Base-by-base conservation (phyloP, 768 basidiomycete species). In the Boletellus ananas region DNA sequence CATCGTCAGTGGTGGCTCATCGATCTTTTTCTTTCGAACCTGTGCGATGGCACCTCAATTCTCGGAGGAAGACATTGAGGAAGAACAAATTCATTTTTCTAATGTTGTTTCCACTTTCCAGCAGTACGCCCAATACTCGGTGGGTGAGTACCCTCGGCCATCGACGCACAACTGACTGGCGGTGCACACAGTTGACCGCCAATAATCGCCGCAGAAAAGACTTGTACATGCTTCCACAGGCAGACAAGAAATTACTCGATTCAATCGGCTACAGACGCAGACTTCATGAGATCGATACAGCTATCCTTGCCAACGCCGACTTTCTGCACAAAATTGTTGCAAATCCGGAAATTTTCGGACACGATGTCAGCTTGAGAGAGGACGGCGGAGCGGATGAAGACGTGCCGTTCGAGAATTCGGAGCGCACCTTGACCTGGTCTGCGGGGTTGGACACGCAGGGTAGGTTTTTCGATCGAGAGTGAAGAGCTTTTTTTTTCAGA, bases 331-430 rank as follows among this genome's bases (percentile, higher is more conserved):
- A 79, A 53, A 85, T 95, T 55, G 82, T 90, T 11, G 82, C 79
- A 13, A 77, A 88, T 67, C 87, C 91, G 0, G 84, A 85, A 58
- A 90, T 95, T 23, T 94, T 94, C 58, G 85, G 80, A 14, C 78
- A 80, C 54, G 79, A 73, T 16, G 43, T 72, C 3, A 12, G 20
- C 3, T 6, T 10, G 16, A 44, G 36, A 14, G 63, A 62, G 7
- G 54, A 58, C 4, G 51, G 40, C 2, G 70, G 65, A 3, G 10
- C 8, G 13, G 58, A 60, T 2, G 51, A 18, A 16, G 50, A 46
- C 21, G 31, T 37, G 37, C 12, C 17, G 69, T 59, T 4, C 71
- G 68, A 17, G 3, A 35, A 47, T 18, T 27, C 20, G 11, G 34
- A 45, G 12, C n/a, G 16, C 18, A 6, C 33, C 14, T 34, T 13